phyloP scores from a whole-genome alignment of 1,284 basidiomycete genomes.

The Leccinum subfulvum region DNA sequence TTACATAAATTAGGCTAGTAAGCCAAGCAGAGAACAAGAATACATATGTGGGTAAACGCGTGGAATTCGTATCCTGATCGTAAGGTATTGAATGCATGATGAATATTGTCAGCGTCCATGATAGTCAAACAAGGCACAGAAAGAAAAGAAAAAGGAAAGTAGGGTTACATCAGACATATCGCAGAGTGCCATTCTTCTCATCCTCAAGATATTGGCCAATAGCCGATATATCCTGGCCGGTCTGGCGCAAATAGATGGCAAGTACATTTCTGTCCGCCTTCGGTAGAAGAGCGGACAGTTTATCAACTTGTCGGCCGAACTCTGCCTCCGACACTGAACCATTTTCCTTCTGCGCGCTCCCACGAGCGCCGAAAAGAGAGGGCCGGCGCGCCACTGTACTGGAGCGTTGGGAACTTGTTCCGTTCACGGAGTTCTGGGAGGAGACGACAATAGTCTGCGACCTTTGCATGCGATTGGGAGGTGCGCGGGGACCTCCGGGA shows the following conservation, averaged over 20 bases:
- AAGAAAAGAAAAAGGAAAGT: conserved; percentile 3
- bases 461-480: conserved; percentile 58
- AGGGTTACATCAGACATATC: conserved; percentile 34
- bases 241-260: conserved; percentile 67
- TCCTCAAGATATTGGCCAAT: conserved; percentile 88
- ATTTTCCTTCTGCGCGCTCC: conserved; percentile 10
- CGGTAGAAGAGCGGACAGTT: conserved; percentile 72
- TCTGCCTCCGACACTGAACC: conserved; percentile 33
- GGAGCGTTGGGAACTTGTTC: conserved; percentile 37
- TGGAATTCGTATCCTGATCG: conserved; percentile 6
- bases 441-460: conserved; percentile 63
- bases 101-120: conserved; percentile 12
- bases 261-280: conserved; percentile 71
- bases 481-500: conserved; percentile 75
- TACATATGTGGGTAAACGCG: conserved; percentile 18
- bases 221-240: conserved; percentile 78
- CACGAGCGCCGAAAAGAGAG: conserved; percentile 44
- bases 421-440: conserved; percentile 37
- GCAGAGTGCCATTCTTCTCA: conserved; percentile 72
- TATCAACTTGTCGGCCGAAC: conserved; percentile 67
- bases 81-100: conserved; percentile 17
- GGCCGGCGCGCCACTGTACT: conserved; percentile 48
- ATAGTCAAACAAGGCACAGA: conserved; percentile 6
- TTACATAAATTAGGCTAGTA: conserved; percentile 27
- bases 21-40: conserved; percentile 15